phyloP scores from a whole-genome alignment of 1,284 basidiomycete genomes.

The Porphyrellus sp. region DNA sequence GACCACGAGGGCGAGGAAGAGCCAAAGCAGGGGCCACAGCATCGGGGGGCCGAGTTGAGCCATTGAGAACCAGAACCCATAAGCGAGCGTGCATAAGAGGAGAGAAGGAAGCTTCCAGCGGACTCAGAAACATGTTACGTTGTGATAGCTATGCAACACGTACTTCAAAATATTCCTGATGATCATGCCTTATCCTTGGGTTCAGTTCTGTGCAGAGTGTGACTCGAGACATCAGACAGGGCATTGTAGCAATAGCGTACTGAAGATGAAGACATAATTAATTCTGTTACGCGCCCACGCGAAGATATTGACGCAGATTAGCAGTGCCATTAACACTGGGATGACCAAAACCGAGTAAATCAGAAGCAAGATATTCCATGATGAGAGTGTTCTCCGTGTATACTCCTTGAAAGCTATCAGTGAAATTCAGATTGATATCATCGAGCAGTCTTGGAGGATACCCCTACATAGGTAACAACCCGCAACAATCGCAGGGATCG shows the following conservation, averaged over 20 bases:
- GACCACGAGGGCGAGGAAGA: conserved; percentile 58
- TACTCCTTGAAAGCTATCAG: conserved; percentile 55
- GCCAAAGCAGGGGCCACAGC: conserved; percentile 86
- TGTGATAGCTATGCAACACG: conserved; percentile 9
- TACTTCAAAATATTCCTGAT: conserved; percentile 81
- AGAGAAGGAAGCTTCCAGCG: conserved; percentile 73
- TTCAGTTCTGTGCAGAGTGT: conserved; percentile 59
- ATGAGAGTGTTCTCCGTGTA: conserved; percentile 59
- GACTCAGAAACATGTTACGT: conserved; percentile 3
- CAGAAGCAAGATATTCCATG: conserved; percentile 73
- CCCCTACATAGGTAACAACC: conserved; percentile 68
- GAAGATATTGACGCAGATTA: conserved; percentile 79
- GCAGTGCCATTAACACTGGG: conserved; percentile 73
- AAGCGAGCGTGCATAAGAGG: conserved; percentile 72
- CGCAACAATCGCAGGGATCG: conserved; percentile 68
- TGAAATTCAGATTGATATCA: background rate
- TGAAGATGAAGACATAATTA: conserved; percentile 91
- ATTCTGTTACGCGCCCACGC: conserved; percentile 78
- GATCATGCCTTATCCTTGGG: conserved; percentile 71
- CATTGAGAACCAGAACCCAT: conserved; percentile 87
- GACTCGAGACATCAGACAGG: background rate
- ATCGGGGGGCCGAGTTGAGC: conserved; percentile 51
- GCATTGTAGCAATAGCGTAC: conserved; percentile 38
- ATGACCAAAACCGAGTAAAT: conserved; percentile 79
- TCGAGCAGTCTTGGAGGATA: background rate